phyloP scores from a whole-genome alignment of 495 filamentous ascomycete genomes.

The Aspergillus homomorphus region DNA sequence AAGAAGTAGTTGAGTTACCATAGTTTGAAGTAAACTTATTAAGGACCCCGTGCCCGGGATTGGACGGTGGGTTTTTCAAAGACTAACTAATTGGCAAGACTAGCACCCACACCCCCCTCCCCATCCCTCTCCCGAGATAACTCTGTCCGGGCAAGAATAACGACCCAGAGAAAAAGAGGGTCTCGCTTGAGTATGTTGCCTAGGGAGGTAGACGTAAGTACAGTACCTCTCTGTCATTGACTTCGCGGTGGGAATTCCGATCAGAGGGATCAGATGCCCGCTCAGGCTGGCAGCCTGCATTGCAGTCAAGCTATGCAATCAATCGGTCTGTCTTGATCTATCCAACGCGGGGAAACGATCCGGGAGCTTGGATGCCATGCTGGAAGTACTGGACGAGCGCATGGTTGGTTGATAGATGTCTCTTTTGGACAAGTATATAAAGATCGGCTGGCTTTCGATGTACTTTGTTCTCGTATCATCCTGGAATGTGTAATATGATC shows the following conservation, averaged over 20 bases:
- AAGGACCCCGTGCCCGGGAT: neutral
- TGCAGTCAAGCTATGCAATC: neutral
- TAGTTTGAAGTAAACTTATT: neutral
- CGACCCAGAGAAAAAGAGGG: too few species aligned
- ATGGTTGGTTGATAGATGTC: neutral
- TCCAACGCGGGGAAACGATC: neutral
- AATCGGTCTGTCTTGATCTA: neutral
- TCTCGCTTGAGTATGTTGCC: too few species aligned
- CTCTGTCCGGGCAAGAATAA: neutral
- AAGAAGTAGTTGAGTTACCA: too few species aligned
- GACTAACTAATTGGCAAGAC: neutral
- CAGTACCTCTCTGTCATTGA: neutral
- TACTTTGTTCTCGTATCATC: too few species aligned
- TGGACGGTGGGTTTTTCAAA: neutral
- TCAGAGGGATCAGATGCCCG: neutral
- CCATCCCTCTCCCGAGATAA: neutral
- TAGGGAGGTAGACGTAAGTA: too few species aligned
- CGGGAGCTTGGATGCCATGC: neutral
- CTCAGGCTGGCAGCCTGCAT: neutral
- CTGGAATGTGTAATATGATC: neutral
- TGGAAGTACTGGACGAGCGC: neutral
- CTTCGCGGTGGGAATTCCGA: neutral
- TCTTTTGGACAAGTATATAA: neutral
- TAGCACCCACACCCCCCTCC: too few species aligned
- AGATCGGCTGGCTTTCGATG: neutral